These are phyloP conservation scores for Lentinula detonsa DNA, from an alignment of 768 basidiomycete species.

Conservation along the genomic window DNA sequence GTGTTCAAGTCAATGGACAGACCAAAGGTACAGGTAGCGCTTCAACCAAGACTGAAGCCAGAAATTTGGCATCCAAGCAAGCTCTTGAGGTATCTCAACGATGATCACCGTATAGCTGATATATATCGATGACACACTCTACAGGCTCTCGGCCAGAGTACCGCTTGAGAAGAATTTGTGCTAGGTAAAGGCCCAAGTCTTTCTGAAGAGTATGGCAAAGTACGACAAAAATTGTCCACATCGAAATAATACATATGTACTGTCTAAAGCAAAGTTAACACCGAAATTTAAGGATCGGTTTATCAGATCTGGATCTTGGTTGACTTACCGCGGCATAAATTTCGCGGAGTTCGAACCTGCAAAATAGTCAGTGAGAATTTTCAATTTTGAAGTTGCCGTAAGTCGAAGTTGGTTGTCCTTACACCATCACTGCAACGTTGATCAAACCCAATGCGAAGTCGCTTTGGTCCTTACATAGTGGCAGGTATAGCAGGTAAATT, in stretches of 20 bases:
- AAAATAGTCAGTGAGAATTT: constrained; percentile 1
- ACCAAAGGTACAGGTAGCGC: constrained; percentile 42
- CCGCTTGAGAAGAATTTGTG: background rate
- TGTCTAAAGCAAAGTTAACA: background rate
- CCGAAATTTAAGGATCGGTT: background rate
- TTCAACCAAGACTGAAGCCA: constrained; percentile 37
- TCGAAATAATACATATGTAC: background rate
- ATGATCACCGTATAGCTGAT: background rate
- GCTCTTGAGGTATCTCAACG: constrained; percentile 31
- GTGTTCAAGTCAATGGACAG: constrained; percentile 36
- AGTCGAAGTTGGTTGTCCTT: background rate
- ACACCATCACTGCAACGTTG: background rate
- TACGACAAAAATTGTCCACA: background rate
- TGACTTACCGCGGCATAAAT: background rate
- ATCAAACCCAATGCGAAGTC: background rate
- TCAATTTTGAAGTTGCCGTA: background rate
- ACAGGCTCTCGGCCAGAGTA: background rate
- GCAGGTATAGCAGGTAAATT: constrained; percentile 8
- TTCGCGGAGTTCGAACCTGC: constrained; percentile 4
- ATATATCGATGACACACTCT: background rate
- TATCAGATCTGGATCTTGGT: background rate
- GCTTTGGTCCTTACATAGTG: background rate
- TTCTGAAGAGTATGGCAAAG: background rate
- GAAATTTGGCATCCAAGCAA: constrained; percentile 37
- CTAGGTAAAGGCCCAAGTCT: background rate